Conservation (phyloP, 2,329 filamentous ascomycete species). For the Lomentospora prolificans region DNA sequence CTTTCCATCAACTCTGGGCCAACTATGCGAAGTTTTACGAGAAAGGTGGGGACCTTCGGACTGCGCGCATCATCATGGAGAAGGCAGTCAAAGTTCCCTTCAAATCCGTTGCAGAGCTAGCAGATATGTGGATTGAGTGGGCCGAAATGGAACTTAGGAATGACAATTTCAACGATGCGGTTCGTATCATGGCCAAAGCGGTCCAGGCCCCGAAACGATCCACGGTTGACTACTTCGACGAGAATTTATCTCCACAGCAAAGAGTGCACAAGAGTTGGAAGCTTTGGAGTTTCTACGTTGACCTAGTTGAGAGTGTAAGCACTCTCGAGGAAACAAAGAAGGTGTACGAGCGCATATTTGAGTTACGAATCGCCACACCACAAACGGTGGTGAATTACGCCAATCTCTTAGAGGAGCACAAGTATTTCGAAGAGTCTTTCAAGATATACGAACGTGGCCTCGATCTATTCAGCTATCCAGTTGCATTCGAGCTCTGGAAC, state of each 20-base stretch:
- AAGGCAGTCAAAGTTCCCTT: slow-evolving; percentile 97
- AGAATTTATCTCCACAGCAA: slow-evolving; percentile 86
- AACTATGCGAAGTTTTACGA: slow-evolving; percentile 98
- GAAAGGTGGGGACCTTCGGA: slow-evolving; percentile 70
- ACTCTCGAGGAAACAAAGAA: slow-evolving; percentile 85
- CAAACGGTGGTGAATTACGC: slow-evolving; percentile 99
- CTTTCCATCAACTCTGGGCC: slow-evolving; percentile 90
- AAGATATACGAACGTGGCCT: slow-evolving; percentile 94
- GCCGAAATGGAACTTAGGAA: slow-evolving; percentile 95
- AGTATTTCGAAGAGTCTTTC: slow-evolving; percentile 96
- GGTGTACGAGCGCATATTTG: slow-evolving; percentile 95
- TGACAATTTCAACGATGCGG: slow-evolving; percentile 90
- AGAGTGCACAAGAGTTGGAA: slow-evolving; percentile 99
- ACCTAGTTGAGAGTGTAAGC: slow-evolving; percentile 89
- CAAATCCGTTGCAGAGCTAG: slow-evolving; percentile 92
- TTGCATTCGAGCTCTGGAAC: slow-evolving; percentile 98
- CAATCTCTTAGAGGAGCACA: slow-evolving; percentile 85
- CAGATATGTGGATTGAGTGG: slow-evolving; percentile 99
- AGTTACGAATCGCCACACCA: slow-evolving; percentile 92
- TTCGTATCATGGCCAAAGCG: slow-evolving; percentile 93
- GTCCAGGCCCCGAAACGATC: slow-evolving; percentile 94
- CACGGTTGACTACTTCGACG: slow-evolving; percentile 99
- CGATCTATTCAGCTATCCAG: slow-evolving; percentile 96
- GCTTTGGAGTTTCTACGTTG: slow-evolving; percentile 98
- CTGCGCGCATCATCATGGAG: slow-evolving; percentile 86